Conservation (phyloP, 192 early-diverging fungal species). For the Umbelopsis sp. region DNA sequence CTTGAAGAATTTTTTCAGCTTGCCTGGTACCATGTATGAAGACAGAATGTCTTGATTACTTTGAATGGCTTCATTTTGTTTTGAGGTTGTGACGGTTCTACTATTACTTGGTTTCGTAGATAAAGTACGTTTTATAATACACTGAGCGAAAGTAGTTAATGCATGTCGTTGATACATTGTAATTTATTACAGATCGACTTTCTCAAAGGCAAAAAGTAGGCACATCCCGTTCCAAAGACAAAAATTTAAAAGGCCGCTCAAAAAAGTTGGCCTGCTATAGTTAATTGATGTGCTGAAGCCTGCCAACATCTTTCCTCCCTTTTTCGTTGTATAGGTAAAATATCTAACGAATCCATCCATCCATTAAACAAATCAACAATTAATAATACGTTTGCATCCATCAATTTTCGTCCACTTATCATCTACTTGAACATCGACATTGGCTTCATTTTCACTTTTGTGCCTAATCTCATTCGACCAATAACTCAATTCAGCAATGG, state of each 20-base stretch:
- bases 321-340: conserved; percentile 19
- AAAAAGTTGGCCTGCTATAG: not conserved
- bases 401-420: not conserved
- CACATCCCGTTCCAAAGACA: not conserved
- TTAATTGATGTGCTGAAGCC: not conserved
- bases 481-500: conserved; percentile 49
- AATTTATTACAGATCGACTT: no score
- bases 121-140: not conserved
- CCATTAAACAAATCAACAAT: not conserved
- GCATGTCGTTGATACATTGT: not conserved
- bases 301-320: conserved; percentile 10
- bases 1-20: conserved; percentile 16
- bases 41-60: not conserved
- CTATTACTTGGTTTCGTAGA: not conserved
- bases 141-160: not conserved
- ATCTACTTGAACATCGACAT: conserved; percentile 2
- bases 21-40: conserved; percentile 8
- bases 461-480: not conserved
- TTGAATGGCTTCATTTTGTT: not conserved
- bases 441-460: not conserved
- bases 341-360: conserved; percentile 15
- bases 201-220: no score
- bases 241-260: not conserved
- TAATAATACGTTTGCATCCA: conserved; percentile 2
- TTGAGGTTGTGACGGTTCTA: not conserved